Base-by-base conservation (phyloP, 176 grass and related monocot genomes). In the Lolium multiflorum region DNA sequence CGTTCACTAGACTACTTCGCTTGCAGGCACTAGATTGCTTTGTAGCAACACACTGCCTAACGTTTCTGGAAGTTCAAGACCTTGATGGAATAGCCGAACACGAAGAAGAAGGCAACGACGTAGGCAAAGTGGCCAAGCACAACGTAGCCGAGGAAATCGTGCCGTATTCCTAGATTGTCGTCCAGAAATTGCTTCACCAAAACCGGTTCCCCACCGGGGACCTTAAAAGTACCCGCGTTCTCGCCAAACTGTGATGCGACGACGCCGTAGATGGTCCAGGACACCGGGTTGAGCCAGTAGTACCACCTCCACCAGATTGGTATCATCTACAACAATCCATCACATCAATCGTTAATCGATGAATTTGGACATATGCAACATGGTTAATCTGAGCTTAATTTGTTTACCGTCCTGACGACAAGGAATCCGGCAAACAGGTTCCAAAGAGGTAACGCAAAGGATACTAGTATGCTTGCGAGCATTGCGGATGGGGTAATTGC, bases 221-320 rank as follows among this genome's bases (percentile, higher is more conserved):
- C 87, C 8, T 51, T 20, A 13, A 98, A 50, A 0, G 1, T 1
- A 46, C 52, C 25, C 0, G 44, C 72, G 2, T 85, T 83, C 9
- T 93, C 85, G 1, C 93, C 95, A 52, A 95, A 81, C 58, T 98
- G 95, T 0, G 95, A 95, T 2, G 85, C 74, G 15, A 98, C 52
- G 0, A 92, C 76, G 11, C 95, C 95, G 92, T 43, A 43, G 41
- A 43, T 43, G 41, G 41, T 43, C 41, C 41, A 43, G 41, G 41
- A 43, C 41, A 43, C 41, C 41, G 41, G 41, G 41, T 43, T 43
- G 41, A 43, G 41, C 41, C 41, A 43, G 41, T 43, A 43, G 73
- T 90, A 98, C 95, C 95, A 98, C 78, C 95, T 95, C 95, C 95
- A 98, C 95, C 95, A 98, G 67, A 92, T 65, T 1, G 95, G 95